phyloP scores from a whole-genome alignment of 257 asterid species.

The Echites panduratus region DNA sequence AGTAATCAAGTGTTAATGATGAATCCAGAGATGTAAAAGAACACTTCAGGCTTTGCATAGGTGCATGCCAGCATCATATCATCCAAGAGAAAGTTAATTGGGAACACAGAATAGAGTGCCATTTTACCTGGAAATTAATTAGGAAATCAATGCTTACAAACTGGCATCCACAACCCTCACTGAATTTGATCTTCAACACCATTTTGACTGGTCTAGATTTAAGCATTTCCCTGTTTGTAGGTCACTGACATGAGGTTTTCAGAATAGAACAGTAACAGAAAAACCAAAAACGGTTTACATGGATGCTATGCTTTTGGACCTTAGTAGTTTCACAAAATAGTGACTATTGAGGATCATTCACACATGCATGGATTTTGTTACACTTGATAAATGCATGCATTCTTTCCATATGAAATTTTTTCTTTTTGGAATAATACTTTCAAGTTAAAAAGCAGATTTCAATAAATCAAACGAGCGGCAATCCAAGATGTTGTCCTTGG shows the following conservation, averaged over 20 bases:
- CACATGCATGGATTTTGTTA: too few species aligned
- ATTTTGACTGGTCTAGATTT: slow-evolving; percentile 20
- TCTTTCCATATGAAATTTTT: not conserved
- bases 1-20: not conserved
- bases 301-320: not conserved
- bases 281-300: not conserved
- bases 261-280: not conserved
- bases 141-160: slow-evolving; percentile 38
- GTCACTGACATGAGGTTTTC: not conserved
- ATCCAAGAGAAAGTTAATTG: not conserved
- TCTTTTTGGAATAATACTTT: not conserved
- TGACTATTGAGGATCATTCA: slow-evolving; percentile 1
- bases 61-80: not conserved
- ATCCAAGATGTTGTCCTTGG: not conserved
- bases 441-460: not conserved
- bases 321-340: not conserved
- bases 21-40: not conserved
- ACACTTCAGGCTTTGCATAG: not conserved
- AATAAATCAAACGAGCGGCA: not conserved
- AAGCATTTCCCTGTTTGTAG: slow-evolving; percentile 27
- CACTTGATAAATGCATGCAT: too few species aligned
- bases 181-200: slow-evolving; percentile 37
- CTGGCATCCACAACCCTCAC: slow-evolving; percentile 74
- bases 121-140: slow-evolving; percentile 65
- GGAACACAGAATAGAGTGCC: slow-evolving; percentile 6